Conservation (phyloP, 495 filamentous ascomycete genomes). For the Trichoderma orchidacearum region DNA sequence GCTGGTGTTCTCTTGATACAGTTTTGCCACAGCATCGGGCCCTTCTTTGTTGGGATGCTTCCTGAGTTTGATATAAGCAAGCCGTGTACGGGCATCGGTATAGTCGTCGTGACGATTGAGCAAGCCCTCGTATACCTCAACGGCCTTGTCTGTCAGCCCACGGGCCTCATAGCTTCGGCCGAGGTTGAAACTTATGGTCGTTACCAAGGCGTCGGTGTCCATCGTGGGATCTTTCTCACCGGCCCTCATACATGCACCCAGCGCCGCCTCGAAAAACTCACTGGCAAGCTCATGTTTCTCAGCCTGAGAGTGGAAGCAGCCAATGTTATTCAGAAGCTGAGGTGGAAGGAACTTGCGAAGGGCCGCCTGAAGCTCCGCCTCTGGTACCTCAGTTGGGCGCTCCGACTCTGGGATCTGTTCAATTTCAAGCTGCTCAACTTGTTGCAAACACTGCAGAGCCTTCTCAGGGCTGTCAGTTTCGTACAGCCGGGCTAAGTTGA, state of each 20-base stretch:
- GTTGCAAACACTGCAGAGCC: conserved; percentile 76
- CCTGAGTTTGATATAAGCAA: conserved; percentile 82
- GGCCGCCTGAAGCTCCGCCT: conserved; percentile 39
- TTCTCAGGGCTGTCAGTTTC: conserved; percentile 76
- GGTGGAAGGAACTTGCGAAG: conserved; percentile 69
- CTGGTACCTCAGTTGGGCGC: conserved; percentile 46
- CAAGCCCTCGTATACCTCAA: conserved; percentile 74
- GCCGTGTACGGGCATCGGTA: conserved; percentile 71
- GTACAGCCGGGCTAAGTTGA: conserved; percentile 85
- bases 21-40: conserved; percentile 64
- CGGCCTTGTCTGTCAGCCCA: conserved; percentile 66
- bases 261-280: conserved; percentile 73
- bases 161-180: conserved; percentile 90
- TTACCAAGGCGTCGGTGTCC: conserved; percentile 84
- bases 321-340: conserved; percentile 93
- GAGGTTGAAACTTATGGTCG: conserved; percentile 89
- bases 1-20: conserved; percentile 63
- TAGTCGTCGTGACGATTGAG: conserved; percentile 76
- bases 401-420: conserved; percentile 58
- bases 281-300: conserved; percentile 74
- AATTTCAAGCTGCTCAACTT: conserved; percentile 78
- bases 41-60: conserved; percentile 75
- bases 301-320: conserved; percentile 78
- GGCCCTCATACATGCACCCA: conserved; percentile 71
- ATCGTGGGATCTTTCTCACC: conserved; percentile 49